phyloP scores from a whole-genome alignment of 2,329 filamentous ascomycete species.

The Fusarium goolgardi region DNA sequence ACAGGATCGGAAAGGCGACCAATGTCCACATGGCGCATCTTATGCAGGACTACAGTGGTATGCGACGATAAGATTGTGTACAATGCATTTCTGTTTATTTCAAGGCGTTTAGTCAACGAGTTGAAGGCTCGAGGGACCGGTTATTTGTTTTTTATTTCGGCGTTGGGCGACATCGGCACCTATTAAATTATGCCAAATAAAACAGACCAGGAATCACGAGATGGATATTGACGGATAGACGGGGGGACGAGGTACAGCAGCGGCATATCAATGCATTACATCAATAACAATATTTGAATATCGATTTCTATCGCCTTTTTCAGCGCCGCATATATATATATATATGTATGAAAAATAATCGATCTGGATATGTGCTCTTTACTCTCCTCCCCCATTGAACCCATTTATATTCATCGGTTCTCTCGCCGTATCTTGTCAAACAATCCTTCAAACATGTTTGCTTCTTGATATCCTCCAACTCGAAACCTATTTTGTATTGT shows the following conservation, averaged over 20 bases:
- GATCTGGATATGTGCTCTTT: not conserved
- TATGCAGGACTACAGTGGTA: constrained; percentile 75
- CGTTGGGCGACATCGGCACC: constrained; percentile 22
- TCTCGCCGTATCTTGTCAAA: constrained; percentile 67
- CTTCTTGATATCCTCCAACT: constrained; percentile 77
- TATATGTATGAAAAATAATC: not conserved
- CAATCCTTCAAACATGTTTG: constrained; percentile 71
- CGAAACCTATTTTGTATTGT: constrained; percentile 75
- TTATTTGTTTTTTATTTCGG: constrained; percentile 7
- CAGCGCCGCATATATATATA: not conserved
- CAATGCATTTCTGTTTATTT: constrained; percentile 15
- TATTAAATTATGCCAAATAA: constrained; percentile 18
- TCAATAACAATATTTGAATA: constrained; percentile 20
- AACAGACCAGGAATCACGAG: constrained; percentile 19
- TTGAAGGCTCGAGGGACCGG: constrained; percentile 6
- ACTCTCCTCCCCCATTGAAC: not conserved
- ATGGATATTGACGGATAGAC: constrained; percentile 24
- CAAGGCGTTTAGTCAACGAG: constrained; percentile 28
- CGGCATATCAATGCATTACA: constrained; percentile 25
- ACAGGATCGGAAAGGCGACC: constrained; percentile 81
- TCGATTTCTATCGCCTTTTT: constrained; percentile 1
- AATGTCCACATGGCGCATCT: constrained; percentile 89
- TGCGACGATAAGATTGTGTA: constrained; percentile 54
- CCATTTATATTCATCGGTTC: constrained; percentile 4
- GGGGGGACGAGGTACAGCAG: constrained; percentile 16